Base-by-base conservation (phyloP, 805 yeast genomes). In the Tetrapisispora fleetii region DNA sequence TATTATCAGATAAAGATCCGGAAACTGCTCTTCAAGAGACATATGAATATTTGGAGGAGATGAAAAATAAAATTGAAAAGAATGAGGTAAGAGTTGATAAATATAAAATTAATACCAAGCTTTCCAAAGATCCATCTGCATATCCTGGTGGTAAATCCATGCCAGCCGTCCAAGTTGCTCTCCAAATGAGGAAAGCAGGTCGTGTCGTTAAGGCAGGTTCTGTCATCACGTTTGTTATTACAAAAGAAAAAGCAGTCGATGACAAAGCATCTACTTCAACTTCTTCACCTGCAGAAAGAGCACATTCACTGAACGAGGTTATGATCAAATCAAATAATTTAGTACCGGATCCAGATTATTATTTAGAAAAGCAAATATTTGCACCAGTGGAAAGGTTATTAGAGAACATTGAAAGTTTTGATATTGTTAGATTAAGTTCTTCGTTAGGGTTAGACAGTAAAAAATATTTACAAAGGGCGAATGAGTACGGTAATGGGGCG, bases 91-190 rank as follows among this genome's bases (percentile, higher is more conserved):
- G 83, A n/a, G 70, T 81, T 40, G 82, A 77, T 52, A 81, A 82
- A 62, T 84, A 73, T 61, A 79, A 83, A 56, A 88, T 93, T 55
- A 85, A 90, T 60, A 90, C 93, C n/a, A 81, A 79, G 58, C 72
- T 93, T 40, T 85, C 96, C 1, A 93, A 91, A 61, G 96, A 89
- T 57, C 97, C 98, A 4, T 71, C 70, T 30, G 81, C 80, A 45
- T 93, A 93, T 63, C 89, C 91, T 2, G 81, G 80, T 54, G 90
- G 85, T 22, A 85, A 85, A 54, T 76, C 78, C 40, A 80, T 83
- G 80, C 93, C 96, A 49, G 89, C 87, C 27, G 96, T 93, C 16
- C 93, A 84, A 62, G 96, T 89, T 36, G 99, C 98, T 0, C 69
- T 87, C 51, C 75, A 93, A 56, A 73, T 87, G 67, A 71, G 85